A percentile compares a stretch with the other conserved stretches of the same genome.
Conservation (phyloP, 2,329 filamentous ascomycete species). For the Talaromyces marneffei region DNA sequence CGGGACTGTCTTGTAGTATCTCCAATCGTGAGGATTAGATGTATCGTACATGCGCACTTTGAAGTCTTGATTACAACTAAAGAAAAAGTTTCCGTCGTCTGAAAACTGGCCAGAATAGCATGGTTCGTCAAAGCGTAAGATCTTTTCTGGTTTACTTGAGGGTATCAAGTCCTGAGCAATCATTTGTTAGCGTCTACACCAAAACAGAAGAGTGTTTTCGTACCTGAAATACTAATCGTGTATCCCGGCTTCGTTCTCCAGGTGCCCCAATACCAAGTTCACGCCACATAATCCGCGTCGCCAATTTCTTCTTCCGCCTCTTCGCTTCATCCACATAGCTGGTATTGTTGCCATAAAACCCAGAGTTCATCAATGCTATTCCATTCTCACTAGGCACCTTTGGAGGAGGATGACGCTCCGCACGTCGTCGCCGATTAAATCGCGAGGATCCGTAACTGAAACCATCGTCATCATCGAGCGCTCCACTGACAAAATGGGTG, state of each 20-base stretch:
- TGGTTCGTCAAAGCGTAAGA: constrained; percentile 77
- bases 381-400: constrained; percentile 77
- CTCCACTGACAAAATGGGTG: constrained; percentile 22
- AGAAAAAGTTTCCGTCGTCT: constrained; percentile 96
- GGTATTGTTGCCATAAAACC: constrained; percentile 69
- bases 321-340: constrained; percentile 43
- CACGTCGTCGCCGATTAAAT: constrained; percentile 27
- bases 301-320: constrained; percentile 57
- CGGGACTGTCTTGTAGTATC: constrained; percentile 82
- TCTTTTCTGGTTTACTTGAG: constrained; percentile 68
- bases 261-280: constrained; percentile 67
- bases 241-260: constrained; percentile 54
- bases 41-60: constrained; percentile 96
- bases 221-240: constrained; percentile 65
- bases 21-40: constrained; percentile 90
- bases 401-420: constrained; percentile 57
- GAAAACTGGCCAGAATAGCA: constrained; percentile 97
- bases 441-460: constrained; percentile 10
- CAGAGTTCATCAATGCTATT: constrained; percentile 70
- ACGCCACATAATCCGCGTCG: constrained; percentile 68
- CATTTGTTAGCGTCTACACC: neutral
- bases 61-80: constrained; percentile 85
- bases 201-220: neutral
- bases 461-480: constrained; percentile 22
- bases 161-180: constrained; percentile 71